Evolutionary conservation across 78 protist genomes (phyloP), one percentile per base, ranked within the genome.

Genomic region (Dictyostelium brefeldianum): DNA sequence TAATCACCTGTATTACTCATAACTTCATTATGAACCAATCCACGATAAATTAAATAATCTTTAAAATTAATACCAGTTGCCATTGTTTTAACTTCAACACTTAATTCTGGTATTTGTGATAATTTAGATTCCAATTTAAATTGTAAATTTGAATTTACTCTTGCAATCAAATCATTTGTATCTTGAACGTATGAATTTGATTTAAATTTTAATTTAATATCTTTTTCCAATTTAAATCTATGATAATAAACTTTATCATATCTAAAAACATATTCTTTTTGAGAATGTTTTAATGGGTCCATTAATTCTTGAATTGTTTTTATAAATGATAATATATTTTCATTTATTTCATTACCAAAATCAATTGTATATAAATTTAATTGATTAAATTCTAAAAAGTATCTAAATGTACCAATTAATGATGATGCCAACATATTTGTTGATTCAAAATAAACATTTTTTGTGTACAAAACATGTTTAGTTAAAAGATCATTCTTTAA

Each of bases 41-140:
- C 80, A 15, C 59, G 50, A 41, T 54, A 29, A 8, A 59, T 43
- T 43, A 90, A 22, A 81, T 74, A 9, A 73, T 90, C 89, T 51
- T 75, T 80, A 17, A 69, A 80, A 22, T 80, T 80, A 1, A 90
- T n/a, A 2, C 91, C 80, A 25, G 41, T 48, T 25, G 81, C 57
- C 43, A 36, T 36, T 36, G 43, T 36, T 29, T 27, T 22, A 15
- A 74, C 62, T 25, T 74, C 4, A 3, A 74, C 59, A 47, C 48
- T 59, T 3, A 47, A 7, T 20, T 47, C 25, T 41, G 3, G 43
- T 17, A 14, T 9, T 46, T 1, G 1, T 17, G 10, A 36, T 41
- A 10, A 0, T 22, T 47, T 74, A 4, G 29, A 17, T 48, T 74
- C 29, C 2, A 64, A 12, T 27, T 64, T 25, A 64, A 10, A 64